Base-by-base conservation (phyloP, 495 filamentous ascomycete genomes). In the Parathielavia hyrcaniae region DNA sequence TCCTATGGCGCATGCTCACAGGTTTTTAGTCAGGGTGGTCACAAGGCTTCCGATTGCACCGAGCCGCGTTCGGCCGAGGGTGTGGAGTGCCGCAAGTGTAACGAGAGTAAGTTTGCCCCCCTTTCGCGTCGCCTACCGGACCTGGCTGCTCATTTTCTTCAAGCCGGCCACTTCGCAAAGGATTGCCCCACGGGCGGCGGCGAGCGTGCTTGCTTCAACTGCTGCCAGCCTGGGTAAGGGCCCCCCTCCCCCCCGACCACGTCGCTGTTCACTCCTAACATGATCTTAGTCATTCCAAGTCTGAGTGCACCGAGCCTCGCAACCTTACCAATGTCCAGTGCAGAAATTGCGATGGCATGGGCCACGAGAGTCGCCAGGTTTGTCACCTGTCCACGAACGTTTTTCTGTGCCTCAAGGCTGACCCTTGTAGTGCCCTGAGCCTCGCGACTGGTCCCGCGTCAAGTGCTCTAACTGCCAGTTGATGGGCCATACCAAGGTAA, bases 41-140 rank as follows among this genome's bases (percentile, higher is more conserved):
- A 78, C 61, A 71, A 64, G 17, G 65, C 59, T n/a, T 46, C 68
- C 1, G 75, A 78, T 3, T 78, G 76, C 36, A 35, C 72, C 11
- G 71, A 95, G 69, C 88, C 88, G 26, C 86, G 84, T 32, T 85
- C 83, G 53, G 82, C 86, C 22, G 83, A 79, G 16, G 79, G 79
- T 52, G 83, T 95, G 4, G 89, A 96, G 69, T 97, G 91, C 69
- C 85, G 83, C 48, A 84, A 85, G 46, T 95, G 91, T 71, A 76
- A 79, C 38, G 77, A 87, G 70, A 80, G 87, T 88, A 74, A 61
- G 70, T 63, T 41, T 44, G 26, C 26, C 6, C 30, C 11, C 1
- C 5, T 49, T 22, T 14, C 17, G 40, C 11, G 5, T 13, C 17
- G 5, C 6, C n/a, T 11, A 32, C 11, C 23, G 20, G 13, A 2